Evolutionary conservation across 805 yeast genomes (phyloP).

Genomic region (Yamadazyma paraphyllophila): DNA sequence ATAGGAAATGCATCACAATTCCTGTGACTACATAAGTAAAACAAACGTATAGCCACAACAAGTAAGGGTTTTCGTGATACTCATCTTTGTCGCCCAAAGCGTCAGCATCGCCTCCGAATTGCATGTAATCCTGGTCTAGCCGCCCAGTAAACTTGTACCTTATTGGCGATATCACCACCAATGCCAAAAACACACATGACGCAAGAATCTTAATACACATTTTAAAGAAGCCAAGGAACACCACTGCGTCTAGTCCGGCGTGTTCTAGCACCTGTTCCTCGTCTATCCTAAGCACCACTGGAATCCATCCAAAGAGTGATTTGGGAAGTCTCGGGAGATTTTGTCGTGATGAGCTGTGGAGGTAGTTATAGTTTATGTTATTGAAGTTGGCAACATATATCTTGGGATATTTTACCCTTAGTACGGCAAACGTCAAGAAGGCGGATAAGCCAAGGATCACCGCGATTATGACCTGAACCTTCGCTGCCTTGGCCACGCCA

Average conservation of each 20-base stretch:
- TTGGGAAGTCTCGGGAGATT: conserved; percentile 60
- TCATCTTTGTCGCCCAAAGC: not conserved
- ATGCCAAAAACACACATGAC: conserved; percentile 65
- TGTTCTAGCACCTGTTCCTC: conserved; percentile 80
- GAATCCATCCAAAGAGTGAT: conserved; percentile 80
- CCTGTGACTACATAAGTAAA: conserved; percentile 86
- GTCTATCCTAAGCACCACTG: conserved; percentile 56
- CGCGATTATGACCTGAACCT: conserved; percentile 77
- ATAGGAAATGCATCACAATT: conserved; percentile 56
- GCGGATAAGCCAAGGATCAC: conserved; percentile 65
- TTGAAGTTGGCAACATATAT: conserved; percentile 78
- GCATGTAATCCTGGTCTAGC: conserved; percentile 24
- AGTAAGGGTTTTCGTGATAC: conserved; percentile 41
- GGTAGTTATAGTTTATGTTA: conserved; percentile 41
- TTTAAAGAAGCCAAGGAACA: conserved; percentile 84
- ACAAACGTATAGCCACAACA: conserved; percentile 81
- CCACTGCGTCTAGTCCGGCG: conserved; percentile 94
- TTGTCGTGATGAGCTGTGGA: conserved; percentile 43
- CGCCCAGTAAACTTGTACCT: conserved; percentile 80
- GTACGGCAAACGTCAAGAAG: conserved; percentile 62
- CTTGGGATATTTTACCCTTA: conserved; percentile 73
- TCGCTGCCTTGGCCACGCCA: conserved; percentile 53
- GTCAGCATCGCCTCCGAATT: conserved; percentile 20
- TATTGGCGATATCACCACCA: conserved; percentile 78
- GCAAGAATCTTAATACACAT: conserved; percentile 74